phyloP scores from a whole-genome alignment of 768 basidiomycete genomes.

The Leccinum subtestaceum region DNA sequence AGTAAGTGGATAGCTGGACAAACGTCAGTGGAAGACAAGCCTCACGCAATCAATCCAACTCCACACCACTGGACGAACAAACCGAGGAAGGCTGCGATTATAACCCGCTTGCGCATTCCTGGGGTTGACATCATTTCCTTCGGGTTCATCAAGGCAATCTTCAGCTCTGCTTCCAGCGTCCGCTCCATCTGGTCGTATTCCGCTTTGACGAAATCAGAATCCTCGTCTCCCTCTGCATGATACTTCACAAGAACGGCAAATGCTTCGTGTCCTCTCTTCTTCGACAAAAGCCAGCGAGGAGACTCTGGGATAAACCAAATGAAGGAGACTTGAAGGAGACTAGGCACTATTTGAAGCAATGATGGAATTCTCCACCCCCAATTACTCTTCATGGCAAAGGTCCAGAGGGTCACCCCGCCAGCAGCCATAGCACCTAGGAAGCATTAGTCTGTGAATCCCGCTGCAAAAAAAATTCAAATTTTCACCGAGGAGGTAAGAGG shows the following conservation, averaged over 20 bases:
- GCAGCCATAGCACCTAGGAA: neutral
- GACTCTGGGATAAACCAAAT: neutral
- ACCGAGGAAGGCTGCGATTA: slow-evolving; percentile 8
- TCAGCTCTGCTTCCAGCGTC: slow-evolving; percentile 39
- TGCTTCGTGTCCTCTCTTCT: neutral
- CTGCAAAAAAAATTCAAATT: no score
- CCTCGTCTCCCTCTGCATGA: slow-evolving; percentile 31
- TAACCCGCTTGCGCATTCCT: slow-evolving; percentile 19
- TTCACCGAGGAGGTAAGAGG: neutral
- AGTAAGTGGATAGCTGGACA: neutral
- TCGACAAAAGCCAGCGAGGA: neutral
- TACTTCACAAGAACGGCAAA: neutral
- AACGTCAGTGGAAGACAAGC: neutral
- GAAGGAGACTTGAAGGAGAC: neutral
- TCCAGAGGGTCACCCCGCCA: neutral
- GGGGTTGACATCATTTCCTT: neutral
- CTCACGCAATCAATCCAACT: slow-evolving; percentile 9
- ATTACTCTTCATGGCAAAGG: neutral
- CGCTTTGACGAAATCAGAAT: slow-evolving; percentile 53
- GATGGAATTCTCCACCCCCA: neutral
- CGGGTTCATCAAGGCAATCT: neutral
- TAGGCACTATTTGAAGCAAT: neutral
- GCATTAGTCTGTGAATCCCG: neutral
- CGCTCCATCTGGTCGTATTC: slow-evolving; percentile 57
- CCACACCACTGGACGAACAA: slow-evolving; percentile 14